These are phyloP conservation scores for Saccharum hybrid DNA, from an alignment of 202 grass and related monocot species.

Conservation along the genomic window DNA sequence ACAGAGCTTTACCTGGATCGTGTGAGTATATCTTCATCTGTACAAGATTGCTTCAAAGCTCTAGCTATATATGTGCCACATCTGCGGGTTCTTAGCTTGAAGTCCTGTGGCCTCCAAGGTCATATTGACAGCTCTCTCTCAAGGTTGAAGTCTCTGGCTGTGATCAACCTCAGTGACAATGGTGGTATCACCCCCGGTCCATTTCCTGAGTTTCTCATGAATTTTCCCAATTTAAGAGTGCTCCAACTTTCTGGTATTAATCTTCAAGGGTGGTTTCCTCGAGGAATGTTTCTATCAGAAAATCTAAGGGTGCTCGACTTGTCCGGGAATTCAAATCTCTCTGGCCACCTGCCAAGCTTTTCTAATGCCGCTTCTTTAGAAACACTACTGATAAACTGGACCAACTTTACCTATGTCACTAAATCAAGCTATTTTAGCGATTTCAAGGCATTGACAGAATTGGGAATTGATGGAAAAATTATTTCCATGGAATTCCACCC, in stretches of 20 bases:
- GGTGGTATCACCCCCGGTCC: background rate
- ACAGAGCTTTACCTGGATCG: constrained; percentile 43
- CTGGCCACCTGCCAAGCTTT: constrained; percentile 17
- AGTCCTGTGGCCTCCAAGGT: background rate
- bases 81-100: constrained; percentile 50
- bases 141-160: constrained; percentile 2
- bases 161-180: constrained; percentile 1
- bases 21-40: background rate
- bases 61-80: background rate
- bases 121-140: constrained; percentile 29
- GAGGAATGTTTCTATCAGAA: background rate
- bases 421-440: background rate
- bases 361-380: constrained; percentile 5
- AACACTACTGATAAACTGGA: background rate
- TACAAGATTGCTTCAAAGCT: background rate
- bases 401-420: constrained; percentile 10
- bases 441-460: background rate
- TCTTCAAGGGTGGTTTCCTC: constrained; percentile 44
- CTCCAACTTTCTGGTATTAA: constrained; percentile 6
- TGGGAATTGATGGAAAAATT: background rate
- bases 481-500: background rate
- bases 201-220: constrained; percentile 29
- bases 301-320: constrained; percentile 49
- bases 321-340: constrained; percentile 3
- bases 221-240: constrained; percentile 31